These are phyloP conservation scores for Capsella rubella DNA, from an alignment of 441 rosid genomes.

Conservation along the genomic window DNA sequence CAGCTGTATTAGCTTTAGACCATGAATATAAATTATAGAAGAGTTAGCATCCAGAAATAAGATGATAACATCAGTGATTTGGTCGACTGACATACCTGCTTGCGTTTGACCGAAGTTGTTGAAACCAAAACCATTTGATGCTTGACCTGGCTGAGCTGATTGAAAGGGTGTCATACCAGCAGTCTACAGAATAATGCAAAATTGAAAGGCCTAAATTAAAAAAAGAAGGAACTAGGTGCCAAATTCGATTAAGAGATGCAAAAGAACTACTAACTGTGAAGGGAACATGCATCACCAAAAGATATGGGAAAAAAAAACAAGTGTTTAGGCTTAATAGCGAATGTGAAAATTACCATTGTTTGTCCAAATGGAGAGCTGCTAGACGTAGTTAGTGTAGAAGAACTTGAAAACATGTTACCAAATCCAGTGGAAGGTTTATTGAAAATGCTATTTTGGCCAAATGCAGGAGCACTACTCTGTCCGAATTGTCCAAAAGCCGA, in stretches of 20 bases:
- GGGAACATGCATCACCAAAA: conserved; percentile 1
- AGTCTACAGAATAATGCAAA: conserved; percentile 53
- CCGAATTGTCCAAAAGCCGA: conserved; percentile 45
- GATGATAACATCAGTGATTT: conserved; percentile 18
- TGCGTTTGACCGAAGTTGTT: conserved; percentile 69
- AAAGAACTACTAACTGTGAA: conserved; percentile 1
- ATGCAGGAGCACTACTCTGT: conserved; percentile 53
- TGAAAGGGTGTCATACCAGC: conserved; percentile 64
- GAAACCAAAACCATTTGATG: conserved; percentile 61
- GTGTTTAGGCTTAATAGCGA: neutral
- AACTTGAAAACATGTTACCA: conserved; percentile 60
- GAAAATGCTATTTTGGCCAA: conserved; percentile 57
- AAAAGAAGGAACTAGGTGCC: neutral
- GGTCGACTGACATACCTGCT: conserved; percentile 51
- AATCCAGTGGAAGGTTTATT: conserved; percentile 67
- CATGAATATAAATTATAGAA: conserved; percentile 4
- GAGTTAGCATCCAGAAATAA: conserved; percentile 21
- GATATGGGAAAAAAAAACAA: conserved; percentile 3
- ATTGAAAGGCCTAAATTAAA: conserved; percentile 23
- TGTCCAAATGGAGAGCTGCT: conserved; percentile 56
- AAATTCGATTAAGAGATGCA: conserved; percentile 1
- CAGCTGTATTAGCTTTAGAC: conserved; percentile 44
- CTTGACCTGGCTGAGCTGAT: conserved; percentile 71
- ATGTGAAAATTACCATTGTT: conserved; percentile 55
- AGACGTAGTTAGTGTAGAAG: conserved; percentile 58